Base-by-base conservation (phyloP, 78 protist species). In the Thecamonas trahens region DNA sequence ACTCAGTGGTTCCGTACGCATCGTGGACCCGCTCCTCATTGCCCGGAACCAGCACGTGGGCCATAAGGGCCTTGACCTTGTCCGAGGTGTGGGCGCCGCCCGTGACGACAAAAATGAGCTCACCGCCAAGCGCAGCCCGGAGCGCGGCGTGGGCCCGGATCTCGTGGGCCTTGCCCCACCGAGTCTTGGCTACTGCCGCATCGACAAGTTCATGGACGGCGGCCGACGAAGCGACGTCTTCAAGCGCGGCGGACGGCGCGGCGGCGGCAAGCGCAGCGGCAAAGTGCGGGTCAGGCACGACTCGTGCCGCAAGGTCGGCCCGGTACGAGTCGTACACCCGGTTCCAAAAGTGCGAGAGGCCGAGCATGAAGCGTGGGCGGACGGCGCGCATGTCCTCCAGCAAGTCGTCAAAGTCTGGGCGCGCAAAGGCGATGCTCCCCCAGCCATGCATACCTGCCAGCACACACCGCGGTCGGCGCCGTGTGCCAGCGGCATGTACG, bases 1-100 rank as follows among this genome's bases (percentile, higher is more conserved):
- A 65, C 79, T 74, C 79, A 3, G 79, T 74, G 22, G 72, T 8
- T 35, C 79, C 79, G 47, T 74, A 74, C n/a, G 69, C 4, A 29
- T 74, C 72, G 44, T 50, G 6, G 24, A 52, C 58, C 13, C 47
- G 17, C n/a, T n/a, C n/a, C n/a, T n/a, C n/a, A n/a, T n/a, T n/a
- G 44, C 54, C 39, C 3, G 7, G 40, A 5, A 5, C 32, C 44
- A 74, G 50, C 29, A 3, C 11, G 22, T 32, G 60, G 14, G 15
- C 3, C 28, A 74, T 58, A 3, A 61, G 67, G 42, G 37, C 32
- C 24, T 18, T 2, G 17, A 74, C 79, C 22, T 5, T 28, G 24
- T 62, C 34, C 26, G 75, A 11, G n/a, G 72, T 74, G 14, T 2
- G 39, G n/a, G 73, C 79, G 34, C 79, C 79, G 28, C 79, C 79